Evolutionary conservation across 768 basidiomycete species (phyloP).

Genomic region (Fomitopsis pulvina): DNA sequence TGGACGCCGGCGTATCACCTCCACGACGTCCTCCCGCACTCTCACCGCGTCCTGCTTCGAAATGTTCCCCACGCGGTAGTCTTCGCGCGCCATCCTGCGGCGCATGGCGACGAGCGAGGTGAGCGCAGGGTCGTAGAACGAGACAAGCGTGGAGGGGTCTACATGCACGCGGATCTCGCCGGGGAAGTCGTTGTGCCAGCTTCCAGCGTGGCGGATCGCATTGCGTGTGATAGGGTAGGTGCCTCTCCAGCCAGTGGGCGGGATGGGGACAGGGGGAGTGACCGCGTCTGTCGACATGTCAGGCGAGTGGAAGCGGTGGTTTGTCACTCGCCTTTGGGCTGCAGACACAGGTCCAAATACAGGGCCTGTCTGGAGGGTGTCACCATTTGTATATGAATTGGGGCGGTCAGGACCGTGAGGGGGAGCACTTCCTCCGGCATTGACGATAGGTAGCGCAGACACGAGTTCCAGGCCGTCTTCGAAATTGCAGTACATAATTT

Average conservation of each 20-base stretch:
- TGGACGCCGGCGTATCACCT: neutral
- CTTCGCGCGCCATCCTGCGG: neutral
- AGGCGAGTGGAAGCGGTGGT: no score
- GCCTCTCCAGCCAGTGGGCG: neutral
- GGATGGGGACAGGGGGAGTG: neutral
- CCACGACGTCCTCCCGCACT: neutral
- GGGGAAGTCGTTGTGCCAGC: neutral
- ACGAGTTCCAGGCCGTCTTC: neutral
- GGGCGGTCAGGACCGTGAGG: neutral
- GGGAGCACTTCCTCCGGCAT: neutral
- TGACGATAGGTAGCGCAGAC: neutral
- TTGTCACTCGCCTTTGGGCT: no score
- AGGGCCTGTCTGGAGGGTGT: neutral
- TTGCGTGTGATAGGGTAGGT: neutral
- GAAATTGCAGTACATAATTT: neutral
- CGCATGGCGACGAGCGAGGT: neutral
- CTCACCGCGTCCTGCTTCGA: neutral
- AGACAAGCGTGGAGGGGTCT: neutral
- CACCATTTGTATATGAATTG: neutral
- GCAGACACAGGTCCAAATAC: neutral
- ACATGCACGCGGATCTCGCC: neutral
- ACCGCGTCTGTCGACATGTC: no score
- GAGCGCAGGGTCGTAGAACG: neutral
- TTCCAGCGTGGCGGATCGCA: neutral
- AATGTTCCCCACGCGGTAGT: neutral